These are phyloP conservation scores for Mycena pura DNA, from an alignment of 768 basidiomycete genomes.

Conservation along the genomic window DNA sequence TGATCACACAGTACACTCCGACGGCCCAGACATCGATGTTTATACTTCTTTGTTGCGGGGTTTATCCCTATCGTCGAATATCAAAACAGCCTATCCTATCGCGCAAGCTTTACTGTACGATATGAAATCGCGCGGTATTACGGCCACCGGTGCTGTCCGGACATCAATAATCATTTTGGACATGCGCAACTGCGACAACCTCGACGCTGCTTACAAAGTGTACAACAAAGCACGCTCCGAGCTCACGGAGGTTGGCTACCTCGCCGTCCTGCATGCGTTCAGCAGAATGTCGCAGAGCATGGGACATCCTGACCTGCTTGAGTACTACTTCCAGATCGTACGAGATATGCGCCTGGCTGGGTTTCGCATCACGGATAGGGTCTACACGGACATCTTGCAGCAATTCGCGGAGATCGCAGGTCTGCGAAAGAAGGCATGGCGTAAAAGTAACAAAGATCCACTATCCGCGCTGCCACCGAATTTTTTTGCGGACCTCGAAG, in stretches of 20 bases:
- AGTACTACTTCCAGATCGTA: slow-evolving; percentile 76
- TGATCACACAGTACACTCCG: slow-evolving; percentile 39
- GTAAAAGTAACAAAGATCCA: neutral
- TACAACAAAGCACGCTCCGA: slow-evolving; percentile 55
- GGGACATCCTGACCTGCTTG: slow-evolving; percentile 20
- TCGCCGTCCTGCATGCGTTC: slow-evolving; percentile 68
- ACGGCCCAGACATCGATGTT: slow-evolving; percentile 57
- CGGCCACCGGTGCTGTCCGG: slow-evolving; percentile 51
- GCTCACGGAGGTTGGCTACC: slow-evolving; percentile 67
- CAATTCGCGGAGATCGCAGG: slow-evolving; percentile 55
- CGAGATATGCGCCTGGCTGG: slow-evolving; percentile 80
- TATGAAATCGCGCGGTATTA: slow-evolving; percentile 62
- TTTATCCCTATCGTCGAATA: slow-evolving; percentile 49
- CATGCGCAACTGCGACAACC: slow-evolving; percentile 65
- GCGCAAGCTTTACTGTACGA: slow-evolving; percentile 65
- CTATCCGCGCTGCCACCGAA: neutral
- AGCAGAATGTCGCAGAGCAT: slow-evolving; percentile 59
- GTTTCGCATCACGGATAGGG: slow-evolving; percentile 57
- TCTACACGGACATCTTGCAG: slow-evolving; percentile 73
- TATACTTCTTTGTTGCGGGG: slow-evolving; percentile 62
- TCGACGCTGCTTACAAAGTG: slow-evolving; percentile 65
- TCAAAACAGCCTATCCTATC: slow-evolving; percentile 54
- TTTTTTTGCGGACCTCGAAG: slow-evolving; percentile 12
- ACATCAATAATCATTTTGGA: slow-evolving; percentile 65
- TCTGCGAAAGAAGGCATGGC: slow-evolving; percentile 9